Conservation (phyloP, 1,284 basidiomycete species). For the Ustilago xerochloae region DNA sequence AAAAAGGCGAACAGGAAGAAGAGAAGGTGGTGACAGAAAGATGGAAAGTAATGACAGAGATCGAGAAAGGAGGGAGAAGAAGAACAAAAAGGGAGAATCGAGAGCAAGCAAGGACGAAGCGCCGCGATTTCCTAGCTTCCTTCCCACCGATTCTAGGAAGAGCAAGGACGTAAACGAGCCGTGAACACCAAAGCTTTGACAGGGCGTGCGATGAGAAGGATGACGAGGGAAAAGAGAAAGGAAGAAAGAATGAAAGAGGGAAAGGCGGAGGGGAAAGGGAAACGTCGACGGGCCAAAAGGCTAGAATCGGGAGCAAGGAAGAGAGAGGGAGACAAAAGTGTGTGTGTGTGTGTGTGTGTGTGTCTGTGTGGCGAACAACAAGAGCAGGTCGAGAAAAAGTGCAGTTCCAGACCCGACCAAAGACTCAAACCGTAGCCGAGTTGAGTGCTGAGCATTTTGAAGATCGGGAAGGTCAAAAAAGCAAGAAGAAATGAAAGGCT, state of each 20-base stretch:
- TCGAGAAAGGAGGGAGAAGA: background rate
- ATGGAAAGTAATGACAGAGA: background rate
- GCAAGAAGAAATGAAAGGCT: background rate
- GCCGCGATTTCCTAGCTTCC: constrained; percentile 5
- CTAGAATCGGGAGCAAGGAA: background rate
- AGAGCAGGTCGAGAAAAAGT: background rate
- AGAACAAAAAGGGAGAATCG: background rate
- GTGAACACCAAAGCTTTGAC: constrained; percentile 1
- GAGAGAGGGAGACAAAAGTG: background rate
- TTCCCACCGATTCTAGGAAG: constrained; percentile 13
- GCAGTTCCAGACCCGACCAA: background rate
- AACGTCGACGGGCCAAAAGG: background rate
- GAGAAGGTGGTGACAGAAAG: background rate
- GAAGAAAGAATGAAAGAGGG: background rate
- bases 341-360: too few species aligned
- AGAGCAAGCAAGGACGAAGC: background rate
- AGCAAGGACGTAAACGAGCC: constrained; percentile 1
- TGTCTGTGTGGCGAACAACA: too few species aligned
- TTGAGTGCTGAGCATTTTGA: background rate
- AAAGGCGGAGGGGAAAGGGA: background rate
- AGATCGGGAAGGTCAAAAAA: background rate
- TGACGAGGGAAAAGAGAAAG: background rate
- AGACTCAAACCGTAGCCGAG: background rate
- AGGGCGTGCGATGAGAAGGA: background rate
- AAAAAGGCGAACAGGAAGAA: background rate